Percentiles rank a stretch among this genome's conserved stretches.
Evolutionary conservation across 2,329 filamentous ascomycete genomes (phyloP).

Genomic region (Cadophora luteo-olivacea): DNA sequence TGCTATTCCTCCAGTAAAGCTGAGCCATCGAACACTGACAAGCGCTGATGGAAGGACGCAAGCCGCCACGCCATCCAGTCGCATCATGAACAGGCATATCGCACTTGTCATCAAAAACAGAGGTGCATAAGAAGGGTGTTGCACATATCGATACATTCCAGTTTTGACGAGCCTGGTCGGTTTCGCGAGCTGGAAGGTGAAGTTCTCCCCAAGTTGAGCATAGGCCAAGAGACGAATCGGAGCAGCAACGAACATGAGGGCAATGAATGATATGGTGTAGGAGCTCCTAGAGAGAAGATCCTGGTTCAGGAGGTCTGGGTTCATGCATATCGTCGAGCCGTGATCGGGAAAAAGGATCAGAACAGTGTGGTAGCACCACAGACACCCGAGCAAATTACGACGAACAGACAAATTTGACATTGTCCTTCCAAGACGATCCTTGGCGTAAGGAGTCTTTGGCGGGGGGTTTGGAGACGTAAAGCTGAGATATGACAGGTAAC

Average conservation of each 20-base stretch:
- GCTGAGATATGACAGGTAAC: constrained; percentile 22
- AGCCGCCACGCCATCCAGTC: constrained; percentile 48
- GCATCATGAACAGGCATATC: constrained; percentile 42
- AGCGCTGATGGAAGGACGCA: constrained; percentile 47
- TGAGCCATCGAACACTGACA: not conserved
- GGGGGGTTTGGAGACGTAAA: constrained; percentile 26
- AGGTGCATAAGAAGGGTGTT: constrained; percentile 82
- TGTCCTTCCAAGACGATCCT: not conserved
- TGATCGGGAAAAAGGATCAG: constrained; percentile 28
- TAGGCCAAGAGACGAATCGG: constrained; percentile 49
- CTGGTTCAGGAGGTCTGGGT: constrained; percentile 26
- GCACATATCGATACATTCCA: constrained; percentile 76
- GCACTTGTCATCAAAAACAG: constrained; percentile 45
- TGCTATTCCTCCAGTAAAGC: constrained; percentile 19
- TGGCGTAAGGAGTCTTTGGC: constrained; percentile 13
- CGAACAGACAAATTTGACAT: not conserved
- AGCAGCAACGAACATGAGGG: constrained; percentile 34
- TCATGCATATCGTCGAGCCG: constrained; percentile 23
- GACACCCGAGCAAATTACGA: not conserved
- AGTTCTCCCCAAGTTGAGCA: constrained; percentile 55
- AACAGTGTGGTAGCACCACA: constrained; percentile 25
- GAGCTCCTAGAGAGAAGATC: constrained; percentile 41
- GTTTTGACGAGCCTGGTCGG: constrained; percentile 76
- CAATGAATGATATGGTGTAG: constrained; percentile 30
- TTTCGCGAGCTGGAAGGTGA: constrained; percentile 57